These are phyloP conservation scores for Aphanomyces stellatus DNA, from an alignment of 352 stramenopile genomes.

Conservation along the genomic window DNA sequence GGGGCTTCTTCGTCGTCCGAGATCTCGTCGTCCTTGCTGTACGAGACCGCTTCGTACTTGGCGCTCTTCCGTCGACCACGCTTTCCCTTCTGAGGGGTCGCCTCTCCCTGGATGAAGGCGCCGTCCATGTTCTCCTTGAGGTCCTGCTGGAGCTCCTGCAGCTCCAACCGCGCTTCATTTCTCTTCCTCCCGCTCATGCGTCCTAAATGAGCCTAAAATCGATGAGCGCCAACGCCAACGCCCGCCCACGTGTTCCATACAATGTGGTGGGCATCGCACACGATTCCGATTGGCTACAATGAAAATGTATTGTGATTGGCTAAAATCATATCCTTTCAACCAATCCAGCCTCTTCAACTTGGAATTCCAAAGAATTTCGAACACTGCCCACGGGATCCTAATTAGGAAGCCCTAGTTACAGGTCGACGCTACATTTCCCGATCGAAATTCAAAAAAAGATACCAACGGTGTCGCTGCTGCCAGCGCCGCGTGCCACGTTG, in stretches of 20 bases:
- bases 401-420: neutral
- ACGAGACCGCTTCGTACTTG: conserved; percentile 16
- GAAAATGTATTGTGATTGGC: neutral
- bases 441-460: neutral
- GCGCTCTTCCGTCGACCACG: conserved; percentile 17
- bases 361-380: too few species aligned
- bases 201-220: conserved; percentile 20
- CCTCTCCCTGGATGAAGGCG: neutral
- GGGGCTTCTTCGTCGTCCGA: conserved; percentile 8
- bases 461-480: neutral
- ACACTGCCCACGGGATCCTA: neutral
- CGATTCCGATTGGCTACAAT: neutral
- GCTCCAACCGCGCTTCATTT: conserved; percentile 20
- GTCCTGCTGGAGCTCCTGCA: conserved; percentile 19
- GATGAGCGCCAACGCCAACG: conserved; percentile 3
- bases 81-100: neutral
- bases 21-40: conserved; percentile 6
- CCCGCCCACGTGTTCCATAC: neutral
- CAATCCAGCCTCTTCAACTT: neutral
- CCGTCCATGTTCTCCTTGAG: conserved; percentile 14
- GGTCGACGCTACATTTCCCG: neutral
- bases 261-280: neutral
- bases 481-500: too few species aligned
- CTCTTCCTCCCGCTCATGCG: conserved; percentile 19
- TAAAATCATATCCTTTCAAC: neutral